Base-by-base conservation (phyloP, 768 basidiomycete species). In the Mycena latifolia region DNA sequence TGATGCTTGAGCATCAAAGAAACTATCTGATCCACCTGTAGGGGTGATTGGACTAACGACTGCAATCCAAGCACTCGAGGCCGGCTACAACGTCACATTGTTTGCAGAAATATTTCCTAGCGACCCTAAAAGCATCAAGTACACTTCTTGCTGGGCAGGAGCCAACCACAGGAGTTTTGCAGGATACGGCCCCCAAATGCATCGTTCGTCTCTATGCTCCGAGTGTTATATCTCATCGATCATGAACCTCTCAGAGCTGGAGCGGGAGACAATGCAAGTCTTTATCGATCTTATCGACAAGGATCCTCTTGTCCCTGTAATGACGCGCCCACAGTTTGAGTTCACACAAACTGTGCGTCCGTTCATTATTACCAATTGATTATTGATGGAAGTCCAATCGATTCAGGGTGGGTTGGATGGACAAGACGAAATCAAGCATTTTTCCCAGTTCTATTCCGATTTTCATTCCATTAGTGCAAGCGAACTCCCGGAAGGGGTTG, bases 1-100 rank as follows among this genome's bases (percentile, higher is more conserved):
- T n/a, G n/a, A n/a, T n/a, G n/a, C n/a, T n/a, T 35, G 8, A 39
- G 39, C 39, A 39, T 39, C 18, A 14, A 39, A 5, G 11, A n/a
- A 6, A 43, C 41, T 8, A 6, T 37, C 8, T 17, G 37, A 37
- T 37, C 37, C 20, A 43, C n/a, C 41, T 17, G 20, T 20, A 88
- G 88, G 88, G 8, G 87, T 89, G 0, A 69, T 88, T 11, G 88
- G 88, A 1, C 75, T 89, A 27, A 81, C 86, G 0, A 86, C 88
- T 1, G 88, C 88, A 0, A 73, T 89, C 17, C 81, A 77, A 41
- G 72, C 86, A 6, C 84, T 85, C 59, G 83, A 86, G 67, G 78
- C 77, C 12, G 82, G 81, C 20, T 83, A 83, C 68, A 70, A 67
- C 1, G 86, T 89, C 14, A 82, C 81, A 1, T 79, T 89, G 56